Evolutionary conservation across 805 yeast species (phyloP), one percentile per base, ranked within the genome.

Genomic region (Kuraishia ogatae): DNA sequence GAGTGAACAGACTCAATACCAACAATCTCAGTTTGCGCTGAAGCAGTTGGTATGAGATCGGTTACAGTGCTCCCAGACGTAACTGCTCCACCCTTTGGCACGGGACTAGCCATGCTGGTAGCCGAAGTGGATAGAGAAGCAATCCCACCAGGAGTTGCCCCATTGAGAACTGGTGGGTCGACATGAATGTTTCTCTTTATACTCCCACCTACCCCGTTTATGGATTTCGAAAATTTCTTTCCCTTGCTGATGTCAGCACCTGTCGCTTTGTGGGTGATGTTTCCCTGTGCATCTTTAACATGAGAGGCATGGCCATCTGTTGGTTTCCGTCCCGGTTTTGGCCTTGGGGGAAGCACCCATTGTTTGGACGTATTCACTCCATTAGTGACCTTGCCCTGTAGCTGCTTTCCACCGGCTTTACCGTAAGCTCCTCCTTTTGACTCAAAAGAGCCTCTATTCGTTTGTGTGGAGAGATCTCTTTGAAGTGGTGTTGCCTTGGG

Each of bases 311-410:
- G 5, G 64, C 60, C 53, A 61, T 56, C 56, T 2, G 54, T 52
- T 17, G 79, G 78, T 61, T 74, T 75, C 20, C 67, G 53, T 6
- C 77, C 78, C 0, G 79, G 80, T 56, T 76, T 77, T 3, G 84
- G 83, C 51, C 85, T 67, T 2, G 84, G 84, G 2, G 84, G 85
- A 46, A 80, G 66, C 4, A 79, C 80, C 83, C 85, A 80, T 58
- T 70, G 67, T 51, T 68, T 70, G 2, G 69, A 65, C 5, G 69
- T 66, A 21, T 66, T 62, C 47, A 66, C 73, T 39, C 70, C 70
- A n/a, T 73, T 64, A 3, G 82, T 77, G 29, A 73, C 20, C 49
- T 22, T 49, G 19, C 23, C 5, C 5, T 26, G 29, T 5, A 26
- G 10, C 10, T 26, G 29, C 29, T 26, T 26, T 10, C 24, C 49